These are phyloP conservation scores for Serendipita sp. DNA, from an alignment of 768 basidiomycete species.

Conservation along the genomic window DNA sequence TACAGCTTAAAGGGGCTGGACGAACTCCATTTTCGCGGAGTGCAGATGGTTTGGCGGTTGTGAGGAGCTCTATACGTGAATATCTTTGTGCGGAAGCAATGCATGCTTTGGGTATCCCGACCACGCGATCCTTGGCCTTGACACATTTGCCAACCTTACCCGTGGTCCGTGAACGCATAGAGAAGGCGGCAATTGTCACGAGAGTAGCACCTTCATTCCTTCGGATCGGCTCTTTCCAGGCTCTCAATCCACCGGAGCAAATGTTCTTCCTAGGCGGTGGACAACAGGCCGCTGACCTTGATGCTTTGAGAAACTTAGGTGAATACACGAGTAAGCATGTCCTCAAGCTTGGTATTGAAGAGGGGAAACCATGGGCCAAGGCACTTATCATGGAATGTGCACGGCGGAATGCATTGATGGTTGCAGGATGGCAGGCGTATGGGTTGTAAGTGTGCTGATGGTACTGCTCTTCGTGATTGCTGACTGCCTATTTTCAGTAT, in stretches of 20 bases:
- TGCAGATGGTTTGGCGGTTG: constrained; percentile 88
- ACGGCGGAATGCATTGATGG: constrained; percentile 77
- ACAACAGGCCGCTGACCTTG: constrained; percentile 55
- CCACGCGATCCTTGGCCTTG: constrained; percentile 73
- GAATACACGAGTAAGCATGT: constrained; percentile 60
- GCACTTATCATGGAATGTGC: constrained; percentile 63
- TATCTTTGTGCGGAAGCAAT: constrained; percentile 83
- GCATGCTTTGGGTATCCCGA: constrained; percentile 74
- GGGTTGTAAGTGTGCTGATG: constrained; percentile 51
- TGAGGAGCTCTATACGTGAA: constrained; percentile 90
- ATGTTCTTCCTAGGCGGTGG: constrained; percentile 56
- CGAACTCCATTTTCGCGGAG: constrained; percentile 84
- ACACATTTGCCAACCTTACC: constrained; percentile 55
- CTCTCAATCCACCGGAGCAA: constrained; percentile 51
- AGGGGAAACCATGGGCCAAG: constrained; percentile 51
- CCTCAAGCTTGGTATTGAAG: constrained; percentile 26
- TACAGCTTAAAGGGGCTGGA: constrained; percentile 91
- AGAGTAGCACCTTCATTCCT: constrained; percentile 82
- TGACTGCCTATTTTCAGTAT: constrained; percentile 11
- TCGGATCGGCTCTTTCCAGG: constrained; percentile 83
- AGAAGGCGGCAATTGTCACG: constrained; percentile 57
- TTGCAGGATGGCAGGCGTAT: constrained; percentile 89
- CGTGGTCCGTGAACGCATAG: constrained; percentile 59
- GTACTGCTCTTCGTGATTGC: background rate
- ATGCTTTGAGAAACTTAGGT: constrained; percentile 56